Percentiles rank a stretch among this genome's conserved stretches.
Conservation (phyloP, 164 flowering plant genomes). For the Buxus sempervirens region DNA sequence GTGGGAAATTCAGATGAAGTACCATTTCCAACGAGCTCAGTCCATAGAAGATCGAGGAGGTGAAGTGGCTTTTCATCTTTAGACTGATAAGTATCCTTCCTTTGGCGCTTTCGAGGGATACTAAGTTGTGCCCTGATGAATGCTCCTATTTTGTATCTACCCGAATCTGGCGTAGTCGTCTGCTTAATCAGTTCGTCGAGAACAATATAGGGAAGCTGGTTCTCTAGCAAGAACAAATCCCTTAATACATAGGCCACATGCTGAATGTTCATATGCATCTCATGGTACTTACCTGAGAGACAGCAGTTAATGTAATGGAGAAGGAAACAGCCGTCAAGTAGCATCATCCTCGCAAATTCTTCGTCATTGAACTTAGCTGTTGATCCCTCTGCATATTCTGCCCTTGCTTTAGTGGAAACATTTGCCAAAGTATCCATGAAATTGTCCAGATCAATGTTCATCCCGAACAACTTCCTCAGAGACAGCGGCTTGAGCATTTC, state of each 20-base stretch:
- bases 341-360: neutral
- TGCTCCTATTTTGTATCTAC: neutral
- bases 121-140: no score
- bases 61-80: neutral
- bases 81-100: no score
- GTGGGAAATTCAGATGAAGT: no score
- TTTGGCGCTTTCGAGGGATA: no score
- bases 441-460: neutral
- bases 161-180: neutral
- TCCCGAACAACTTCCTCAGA: neutral
- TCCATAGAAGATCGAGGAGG: neutral
- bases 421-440: neutral
- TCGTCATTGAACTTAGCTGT: neutral
- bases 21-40: no score
- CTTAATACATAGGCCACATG: neutral
- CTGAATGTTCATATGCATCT: neutral
- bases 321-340: conserved; percentile 4
- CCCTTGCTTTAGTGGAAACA: neutral
- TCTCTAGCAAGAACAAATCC: conserved; percentile 11
- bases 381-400: neutral
- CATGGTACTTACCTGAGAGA: neutral
- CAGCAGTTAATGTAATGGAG: neutral
- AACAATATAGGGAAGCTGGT: conserved; percentile 3
- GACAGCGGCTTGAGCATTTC: neutral
- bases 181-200: neutral